Percentiles rank a stretch among this genome's conserved stretches.
Evolutionary conservation across 768 basidiomycete genomes (phyloP).

Genomic region (Lenzites betulinus): DNA sequence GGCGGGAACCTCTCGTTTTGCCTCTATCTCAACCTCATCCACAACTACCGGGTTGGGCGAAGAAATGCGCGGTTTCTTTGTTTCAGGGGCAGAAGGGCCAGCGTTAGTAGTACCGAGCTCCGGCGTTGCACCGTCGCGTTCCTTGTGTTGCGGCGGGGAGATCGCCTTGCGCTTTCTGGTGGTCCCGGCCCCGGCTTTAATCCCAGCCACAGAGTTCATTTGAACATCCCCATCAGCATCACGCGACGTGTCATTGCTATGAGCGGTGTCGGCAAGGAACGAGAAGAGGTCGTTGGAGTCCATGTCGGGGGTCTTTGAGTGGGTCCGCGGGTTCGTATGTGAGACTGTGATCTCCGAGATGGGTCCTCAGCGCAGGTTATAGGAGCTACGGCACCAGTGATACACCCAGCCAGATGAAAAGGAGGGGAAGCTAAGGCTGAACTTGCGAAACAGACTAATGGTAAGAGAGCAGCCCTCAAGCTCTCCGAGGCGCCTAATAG

Average conservation of each 20-base stretch:
- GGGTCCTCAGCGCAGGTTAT: no score
- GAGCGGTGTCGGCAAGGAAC: slow-evolving; percentile 55
- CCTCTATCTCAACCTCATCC: slow-evolving; percentile 94
- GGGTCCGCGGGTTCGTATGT: background rate
- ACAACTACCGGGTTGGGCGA: slow-evolving; percentile 77
- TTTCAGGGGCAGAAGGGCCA: slow-evolving; percentile 42
- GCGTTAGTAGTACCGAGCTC: slow-evolving; percentile 34
- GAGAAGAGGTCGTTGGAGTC: slow-evolving; percentile 57
- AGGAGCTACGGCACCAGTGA: no score
- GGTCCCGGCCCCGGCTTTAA: slow-evolving; percentile 29
- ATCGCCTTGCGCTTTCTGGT: slow-evolving; percentile 47
- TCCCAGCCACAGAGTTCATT: slow-evolving; percentile 30
- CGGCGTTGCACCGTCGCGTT: slow-evolving; percentile 13
- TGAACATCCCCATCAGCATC: slow-evolving; percentile 42
- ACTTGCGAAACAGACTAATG: no score
- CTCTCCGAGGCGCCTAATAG: no score
- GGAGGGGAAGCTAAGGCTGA: no score
- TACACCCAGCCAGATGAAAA: no score
- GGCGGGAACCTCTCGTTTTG: slow-evolving; percentile 87
- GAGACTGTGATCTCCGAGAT: no score
- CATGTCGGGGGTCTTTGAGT: background rate
- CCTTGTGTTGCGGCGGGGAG: slow-evolving; percentile 1
- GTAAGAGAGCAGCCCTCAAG: no score
- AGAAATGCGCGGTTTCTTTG: slow-evolving; percentile 62
- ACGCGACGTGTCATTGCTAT: slow-evolving; percentile 23